Evolutionary conservation across 1,284 basidiomycete species (phyloP).

Genomic region (Puccinia polysora): DNA sequence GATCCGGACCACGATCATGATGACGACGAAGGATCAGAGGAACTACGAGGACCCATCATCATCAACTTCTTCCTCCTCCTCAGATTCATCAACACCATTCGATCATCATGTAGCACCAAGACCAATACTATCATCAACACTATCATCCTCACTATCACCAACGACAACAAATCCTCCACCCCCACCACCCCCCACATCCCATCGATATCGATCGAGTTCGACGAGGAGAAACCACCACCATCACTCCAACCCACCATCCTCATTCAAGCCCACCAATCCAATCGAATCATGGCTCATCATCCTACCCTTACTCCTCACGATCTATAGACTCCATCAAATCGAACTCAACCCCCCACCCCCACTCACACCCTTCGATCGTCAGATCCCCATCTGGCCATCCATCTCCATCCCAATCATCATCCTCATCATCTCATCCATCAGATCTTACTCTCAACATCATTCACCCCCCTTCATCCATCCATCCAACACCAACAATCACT

Average conservation of each 20-base stretch:
- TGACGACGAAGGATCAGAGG: no score
- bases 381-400: constrained; percentile 1
- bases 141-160: no score
- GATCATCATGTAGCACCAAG: no score
- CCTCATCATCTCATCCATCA: background rate
- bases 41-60: no score
- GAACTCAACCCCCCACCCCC: background rate
- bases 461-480: background rate
- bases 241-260: background rate
- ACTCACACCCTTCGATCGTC: no score
- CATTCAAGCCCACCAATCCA: background rate
- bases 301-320: background rate
- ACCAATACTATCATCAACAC: no score
- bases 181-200: background rate
- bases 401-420: background rate
- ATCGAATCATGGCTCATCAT: background rate
- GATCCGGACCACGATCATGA: no score
- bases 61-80: no score
- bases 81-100: no score
- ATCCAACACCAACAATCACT: background rate
- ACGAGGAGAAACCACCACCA: no score
- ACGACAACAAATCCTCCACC: no score
- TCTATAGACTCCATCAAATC: background rate
- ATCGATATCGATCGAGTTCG: no score
- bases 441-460: background rate